Percentiles rank a stretch among this genome's conserved stretches.
These are phyloP conservation scores for Cordyceps farinosa DNA, from an alignment of 2,329 filamentous ascomycete genomes.

Conservation along the genomic window DNA sequence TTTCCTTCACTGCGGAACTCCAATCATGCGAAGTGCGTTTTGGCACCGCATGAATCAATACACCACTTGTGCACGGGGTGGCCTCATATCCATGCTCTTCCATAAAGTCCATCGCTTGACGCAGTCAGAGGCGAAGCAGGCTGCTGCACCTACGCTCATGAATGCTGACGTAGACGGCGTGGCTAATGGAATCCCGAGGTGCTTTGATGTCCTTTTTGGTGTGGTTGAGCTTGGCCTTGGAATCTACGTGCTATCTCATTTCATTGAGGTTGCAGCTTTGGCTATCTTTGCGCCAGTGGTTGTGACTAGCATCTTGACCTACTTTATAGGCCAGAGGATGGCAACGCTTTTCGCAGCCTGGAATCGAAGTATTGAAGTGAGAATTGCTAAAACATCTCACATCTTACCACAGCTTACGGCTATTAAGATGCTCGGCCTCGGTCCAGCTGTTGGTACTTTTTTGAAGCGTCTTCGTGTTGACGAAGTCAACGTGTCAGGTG, in stretches of 20 bases:
- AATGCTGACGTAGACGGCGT: background rate
- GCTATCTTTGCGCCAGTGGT: background rate
- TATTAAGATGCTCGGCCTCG: constrained; percentile 42
- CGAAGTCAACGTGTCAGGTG: background rate
- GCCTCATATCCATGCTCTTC: background rate
- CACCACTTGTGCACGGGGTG: too few species aligned
- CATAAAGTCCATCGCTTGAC: background rate
- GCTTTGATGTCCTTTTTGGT: background rate
- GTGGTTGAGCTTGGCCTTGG: background rate
- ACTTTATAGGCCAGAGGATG: background rate
- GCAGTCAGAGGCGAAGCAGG: constrained; percentile 27
- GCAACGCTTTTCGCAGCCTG: constrained; percentile 23
- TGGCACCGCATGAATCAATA: too few species aligned
- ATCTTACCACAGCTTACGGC: constrained; percentile 40
- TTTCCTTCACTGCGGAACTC: too few species aligned
- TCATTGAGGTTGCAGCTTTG: background rate
- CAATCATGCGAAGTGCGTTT: too few species aligned
- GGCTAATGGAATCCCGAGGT: background rate
- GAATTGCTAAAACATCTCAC: constrained; percentile 36
- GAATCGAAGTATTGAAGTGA: constrained; percentile 36
- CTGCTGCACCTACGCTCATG: background rate
- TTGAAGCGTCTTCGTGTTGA: background rate
- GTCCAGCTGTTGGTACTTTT: background rate
- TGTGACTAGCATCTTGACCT: background rate
- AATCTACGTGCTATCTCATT: background rate